These are phyloP conservation scores for Oligophagozyma castellii DNA, from an alignment of 1,139 yeast species.

Conservation along the genomic window DNA sequence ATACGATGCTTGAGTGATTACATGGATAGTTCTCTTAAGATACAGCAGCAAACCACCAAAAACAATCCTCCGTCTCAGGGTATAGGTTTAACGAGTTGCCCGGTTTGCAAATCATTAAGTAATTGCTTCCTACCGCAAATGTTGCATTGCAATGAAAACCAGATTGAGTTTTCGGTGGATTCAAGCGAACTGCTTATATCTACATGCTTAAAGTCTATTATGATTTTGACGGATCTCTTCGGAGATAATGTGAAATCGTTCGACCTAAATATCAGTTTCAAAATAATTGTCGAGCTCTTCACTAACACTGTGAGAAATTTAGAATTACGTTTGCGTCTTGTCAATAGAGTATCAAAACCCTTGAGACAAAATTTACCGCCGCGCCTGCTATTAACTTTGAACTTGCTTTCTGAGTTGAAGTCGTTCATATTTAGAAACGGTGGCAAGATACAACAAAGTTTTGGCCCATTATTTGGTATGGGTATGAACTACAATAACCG, in stretches of 20 bases:
- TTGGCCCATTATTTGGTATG: neutral
- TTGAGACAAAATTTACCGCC: slow-evolving; percentile 6
- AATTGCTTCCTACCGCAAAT: slow-evolving; percentile 62
- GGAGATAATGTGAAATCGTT: slow-evolving; percentile 1
- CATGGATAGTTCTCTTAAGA: slow-evolving; percentile 36
- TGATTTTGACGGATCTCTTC: slow-evolving; percentile 10
- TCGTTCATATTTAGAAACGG: slow-evolving; percentile 2
- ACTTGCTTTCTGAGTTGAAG: slow-evolving; percentile 12
- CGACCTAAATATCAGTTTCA: slow-evolving; percentile 2
- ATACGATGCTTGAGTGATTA: slow-evolving; percentile 60
- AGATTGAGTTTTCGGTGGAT: neutral
- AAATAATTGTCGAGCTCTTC: slow-evolving; percentile 9
- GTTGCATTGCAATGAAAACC: slow-evolving; percentile 4
- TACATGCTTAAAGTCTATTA: slow-evolving; percentile 10
- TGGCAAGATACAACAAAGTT: neutral
- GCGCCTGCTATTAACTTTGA: slow-evolving; percentile 12
- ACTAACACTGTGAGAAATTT: slow-evolving; percentile 14
- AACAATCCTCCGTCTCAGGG: slow-evolving; percentile 66
- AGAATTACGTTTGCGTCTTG: slow-evolving; percentile 12
- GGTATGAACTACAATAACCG: too few species aligned
- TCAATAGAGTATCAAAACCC: slow-evolving; percentile 5
- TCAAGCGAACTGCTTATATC: slow-evolving; percentile 3
- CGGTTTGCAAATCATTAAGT: slow-evolving; percentile 78
- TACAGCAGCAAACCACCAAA: slow-evolving; percentile 64
- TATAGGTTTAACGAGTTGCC: slow-evolving; percentile 70